Percentiles rank a stretch among this genome's conserved stretches.
Evolutionary conservation across 495 filamentous ascomycete species (phyloP).

Genomic region (Thermothielavioides terrestris): DNA sequence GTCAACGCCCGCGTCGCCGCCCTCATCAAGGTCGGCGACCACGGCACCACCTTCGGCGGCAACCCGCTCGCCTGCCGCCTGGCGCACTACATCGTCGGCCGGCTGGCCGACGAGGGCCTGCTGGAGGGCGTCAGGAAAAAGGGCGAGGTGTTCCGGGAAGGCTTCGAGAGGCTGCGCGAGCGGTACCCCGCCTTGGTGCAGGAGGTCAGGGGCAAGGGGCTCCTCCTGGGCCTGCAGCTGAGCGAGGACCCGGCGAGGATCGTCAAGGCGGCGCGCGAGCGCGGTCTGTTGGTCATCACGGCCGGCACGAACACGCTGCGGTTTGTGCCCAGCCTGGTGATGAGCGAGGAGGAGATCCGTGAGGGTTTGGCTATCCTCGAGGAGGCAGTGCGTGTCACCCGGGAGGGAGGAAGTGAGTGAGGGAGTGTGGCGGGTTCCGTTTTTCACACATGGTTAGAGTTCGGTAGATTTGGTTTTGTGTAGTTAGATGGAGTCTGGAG

Average conservation of each 20-base stretch:
- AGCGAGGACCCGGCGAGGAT: constrained; percentile 58
- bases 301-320: constrained; percentile 81
- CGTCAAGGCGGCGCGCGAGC: constrained; percentile 75
- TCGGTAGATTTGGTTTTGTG: no score
- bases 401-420: constrained; percentile 8
- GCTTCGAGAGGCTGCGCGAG: constrained; percentile 53
- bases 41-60: constrained; percentile 94
- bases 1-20: constrained; percentile 66
- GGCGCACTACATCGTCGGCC: constrained; percentile 72
- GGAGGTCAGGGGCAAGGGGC: constrained; percentile 72
- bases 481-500: no score
- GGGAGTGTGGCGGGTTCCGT: neutral
- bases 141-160: constrained; percentile 51
- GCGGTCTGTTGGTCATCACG: constrained; percentile 83
- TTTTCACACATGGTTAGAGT: no score
- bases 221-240: constrained; percentile 82
- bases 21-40: constrained; percentile 86
- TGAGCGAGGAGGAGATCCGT: constrained; percentile 67
- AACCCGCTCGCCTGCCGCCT: constrained; percentile 83
- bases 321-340: constrained; percentile 75
- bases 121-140: constrained; percentile 57
- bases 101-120: constrained; percentile 57
- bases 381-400: constrained; percentile 55
- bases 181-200: constrained; percentile 63
- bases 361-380: constrained; percentile 68